Base-by-base conservation (phyloP, 805 yeast genomes). In the Candida peoriensis region DNA sequence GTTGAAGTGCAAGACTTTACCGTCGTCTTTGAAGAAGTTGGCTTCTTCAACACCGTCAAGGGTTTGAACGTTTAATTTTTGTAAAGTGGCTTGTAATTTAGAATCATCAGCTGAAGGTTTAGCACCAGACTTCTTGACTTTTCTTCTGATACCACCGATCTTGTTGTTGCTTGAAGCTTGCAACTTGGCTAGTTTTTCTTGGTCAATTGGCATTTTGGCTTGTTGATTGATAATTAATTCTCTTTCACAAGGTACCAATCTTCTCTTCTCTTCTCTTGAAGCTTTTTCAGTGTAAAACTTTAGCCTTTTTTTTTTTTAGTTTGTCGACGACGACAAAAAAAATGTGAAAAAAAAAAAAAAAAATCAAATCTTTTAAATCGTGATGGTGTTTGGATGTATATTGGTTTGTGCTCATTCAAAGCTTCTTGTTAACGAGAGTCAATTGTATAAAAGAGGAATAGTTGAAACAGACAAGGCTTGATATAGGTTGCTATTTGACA, bases 21-120 rank as follows among this genome's bases (percentile, higher is more conserved):
- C 97, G 65, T 90, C 96, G 47, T 87, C 96, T 67, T 75, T 83
- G 84, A 93, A 89, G 75, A 90, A 85, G 78, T 89, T 90, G 58
- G 96, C 97, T 74, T 90, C 97, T 64, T 87, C 95, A 57, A 90
- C 81, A 57, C 84, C 87, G 50, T 83, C 88, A 54, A 90, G 69
- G 56, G 87, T 82, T 67, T 82, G 85, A 48, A 89, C 94, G 67
- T 84, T 81, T 63, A 90, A 74, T 72, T 89, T 88, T 64, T 79
- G 81, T 68, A 90, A 73, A 58, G 90, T 78, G 54, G 80, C 84
- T 70, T 86, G 88, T 64, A 90, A 75, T 70, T 89, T 88, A 65
- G 87, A 73, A 70, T 89, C 96, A 60, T 88, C 95, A 55, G 79
- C 87, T 44, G 83, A 87, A 43, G 74, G 59, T 54, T 75, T 63